Conservation (phyloP, 305 asterid species). For the Ruellia speciosa region DNA sequence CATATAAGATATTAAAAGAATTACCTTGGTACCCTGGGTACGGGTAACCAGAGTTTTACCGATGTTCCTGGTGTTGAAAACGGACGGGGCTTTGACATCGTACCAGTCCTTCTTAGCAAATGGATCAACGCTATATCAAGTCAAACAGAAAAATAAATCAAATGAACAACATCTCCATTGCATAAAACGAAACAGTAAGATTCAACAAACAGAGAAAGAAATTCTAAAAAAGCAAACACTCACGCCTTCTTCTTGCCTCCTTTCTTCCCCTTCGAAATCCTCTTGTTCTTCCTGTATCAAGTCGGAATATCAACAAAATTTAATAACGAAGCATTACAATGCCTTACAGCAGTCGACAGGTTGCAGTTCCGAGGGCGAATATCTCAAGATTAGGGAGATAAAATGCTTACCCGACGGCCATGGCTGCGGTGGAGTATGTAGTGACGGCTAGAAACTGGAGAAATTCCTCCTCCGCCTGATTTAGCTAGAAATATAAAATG, state of each 20-base stretch:
- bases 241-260: conserved; percentile 89
- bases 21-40: conserved; percentile 88
- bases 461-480: not conserved
- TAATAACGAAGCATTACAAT: not conserved
- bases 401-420: conserved; percentile 4
- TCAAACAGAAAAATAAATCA: not conserved
- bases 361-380: not conserved
- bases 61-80: conserved; percentile 41
- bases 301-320: conserved; percentile 6
- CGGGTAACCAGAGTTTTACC: conserved; percentile 81
- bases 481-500: too few species aligned
- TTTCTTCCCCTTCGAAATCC: conserved; percentile 87
- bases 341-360: not conserved
- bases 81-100: conserved; percentile 57
- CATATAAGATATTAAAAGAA: not conserved
- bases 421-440: not conserved
- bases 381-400: not conserved
- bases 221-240: conserved; percentile 15
- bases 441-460: not conserved
- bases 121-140: conserved; percentile 40
- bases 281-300: conserved; percentile 66
- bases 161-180: not conserved
- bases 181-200: not conserved
- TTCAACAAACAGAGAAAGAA: not conserved
- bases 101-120: conserved; percentile 82